Base-by-base conservation (phyloP, 768 basidiomycete genomes). In the Kwoniella dejecticola region DNA sequence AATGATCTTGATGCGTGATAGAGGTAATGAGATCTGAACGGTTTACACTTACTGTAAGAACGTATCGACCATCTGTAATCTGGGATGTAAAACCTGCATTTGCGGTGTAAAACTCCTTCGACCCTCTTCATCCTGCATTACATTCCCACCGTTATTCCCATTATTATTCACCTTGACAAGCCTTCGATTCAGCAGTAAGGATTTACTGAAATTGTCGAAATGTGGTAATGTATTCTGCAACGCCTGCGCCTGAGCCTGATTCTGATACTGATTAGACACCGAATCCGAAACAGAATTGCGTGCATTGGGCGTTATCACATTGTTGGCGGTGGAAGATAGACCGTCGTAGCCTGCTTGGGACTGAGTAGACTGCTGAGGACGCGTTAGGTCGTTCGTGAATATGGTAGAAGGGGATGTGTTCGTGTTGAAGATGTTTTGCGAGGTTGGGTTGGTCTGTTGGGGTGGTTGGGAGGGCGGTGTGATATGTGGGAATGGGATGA, bases 1-100 rank as follows among this genome's bases (percentile, higher is more conserved):
- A n/a, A n/a, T n/a, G n/a, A n/a, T n/a, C n/a, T n/a, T n/a, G n/a
- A n/a, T n/a, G n/a, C n/a, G n/a, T n/a, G n/a, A n/a, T n/a, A n/a
- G n/a, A n/a, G n/a, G n/a, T n/a, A n/a, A n/a, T n/a, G n/a, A n/a
- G n/a, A 33, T 41, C 13, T 13, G 30, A 8, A 15, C 33, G 26
- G 5, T 19, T 19, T 5, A 12, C 10, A 66, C 64, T 54, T 53
- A 66, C 64, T 62, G 54, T 54, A 66, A 26, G 6, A 66, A 49
- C 11, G 30, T 53, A 10, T 66, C 64, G 4, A 66, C 52, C 57
- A 60, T 42, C n/a, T 52, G 27, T 40, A 67, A 31, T 40, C 61
- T 45, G 10, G 58, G 66, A 42, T 58, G 60, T 15, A 38, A 38
- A 7, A 44, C 26, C n/a, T 49, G 47, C 30, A 57, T 38, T 17